phyloP scores from a whole-genome alignment of 163 green algal genomes.

The Volvox carteri region DNA sequence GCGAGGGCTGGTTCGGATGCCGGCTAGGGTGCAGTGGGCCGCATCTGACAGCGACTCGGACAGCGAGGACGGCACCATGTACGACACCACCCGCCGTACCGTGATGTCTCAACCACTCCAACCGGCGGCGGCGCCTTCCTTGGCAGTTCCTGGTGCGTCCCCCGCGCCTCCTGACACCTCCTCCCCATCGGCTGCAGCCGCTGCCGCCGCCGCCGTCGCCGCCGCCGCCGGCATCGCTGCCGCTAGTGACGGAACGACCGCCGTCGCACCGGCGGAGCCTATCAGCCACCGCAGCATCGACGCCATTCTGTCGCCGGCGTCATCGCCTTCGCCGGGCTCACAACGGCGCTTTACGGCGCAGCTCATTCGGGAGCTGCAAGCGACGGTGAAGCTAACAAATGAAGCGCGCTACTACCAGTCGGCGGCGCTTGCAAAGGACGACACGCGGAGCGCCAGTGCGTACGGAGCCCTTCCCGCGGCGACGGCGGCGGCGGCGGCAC shows the following conservation, averaged over 20 bases:
- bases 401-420: no score
- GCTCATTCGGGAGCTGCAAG: conserved; percentile 29
- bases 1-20: conserved; percentile 33
- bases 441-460: no score
- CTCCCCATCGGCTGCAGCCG: background rate
- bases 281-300: background rate
- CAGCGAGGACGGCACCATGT: background rate
- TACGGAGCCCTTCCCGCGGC: no score
- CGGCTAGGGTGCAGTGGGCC: background rate
- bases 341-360: background rate
- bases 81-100: background rate
- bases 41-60: background rate
- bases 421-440: no score
- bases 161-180: no score
- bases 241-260: background rate
- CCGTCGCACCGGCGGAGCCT: background rate
- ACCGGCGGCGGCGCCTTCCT: no score
- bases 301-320: background rate
- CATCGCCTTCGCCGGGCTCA: background rate
- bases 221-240: background rate
- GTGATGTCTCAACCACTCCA: background rate
- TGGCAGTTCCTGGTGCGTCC: no score
- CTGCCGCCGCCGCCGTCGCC: background rate
- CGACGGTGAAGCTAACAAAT: background rate
- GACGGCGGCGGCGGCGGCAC: no score